Base-by-base conservation (phyloP, 1,284 basidiomycete genomes). In the Salmacisia buchloeana region DNA sequence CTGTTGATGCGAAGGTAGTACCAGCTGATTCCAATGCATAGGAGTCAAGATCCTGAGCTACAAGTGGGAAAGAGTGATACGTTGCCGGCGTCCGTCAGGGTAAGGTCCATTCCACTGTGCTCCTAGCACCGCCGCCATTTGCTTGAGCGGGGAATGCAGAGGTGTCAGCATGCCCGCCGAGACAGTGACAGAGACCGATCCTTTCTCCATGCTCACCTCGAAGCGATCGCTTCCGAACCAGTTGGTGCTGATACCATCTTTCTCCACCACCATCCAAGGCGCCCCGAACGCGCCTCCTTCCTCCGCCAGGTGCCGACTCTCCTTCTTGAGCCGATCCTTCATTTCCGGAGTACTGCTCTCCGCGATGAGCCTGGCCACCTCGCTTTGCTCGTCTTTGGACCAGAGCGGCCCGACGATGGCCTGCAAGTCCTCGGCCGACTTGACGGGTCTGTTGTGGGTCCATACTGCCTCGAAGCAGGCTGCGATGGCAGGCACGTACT, bases 401-500 rank as follows among this genome's bases (percentile, higher is more conserved):
- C 43, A 43, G 9, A 65, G 38, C 4, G 35, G 21, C 25, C 59
- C 59, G 3, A 72, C 54, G 36, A 71, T 65, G 6, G 27, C 25
- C 27, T 69, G 60, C 27, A 74, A 52, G n/a, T 73, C 69, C 29
- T 66, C 61, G 2, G 62, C 43, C 0, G 69, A 67, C 2, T 62
- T 58, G 41, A 69, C 61, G 23, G 67, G 60, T 2, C 6, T 7
- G 41, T 72, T 66, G 56, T 66, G 34, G 6, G 64, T 62, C 77
- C 77, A 79, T 60, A 74, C 66, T 13, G 69, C 69, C 0, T 64
- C 63, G 52, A 70, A 71, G 43, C 65, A 67, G 15, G 64, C 64
- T 5, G 69, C 65, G 12, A 69, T 61, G 12, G 70, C 65, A 0
- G 18, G 6, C 23, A 71, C 66, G 18, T 74, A 39, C 12, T 46